Evolutionary conservation across 352 stramenopile genomes (phyloP).

Genomic region (Globisporangium middletonii): DNA sequence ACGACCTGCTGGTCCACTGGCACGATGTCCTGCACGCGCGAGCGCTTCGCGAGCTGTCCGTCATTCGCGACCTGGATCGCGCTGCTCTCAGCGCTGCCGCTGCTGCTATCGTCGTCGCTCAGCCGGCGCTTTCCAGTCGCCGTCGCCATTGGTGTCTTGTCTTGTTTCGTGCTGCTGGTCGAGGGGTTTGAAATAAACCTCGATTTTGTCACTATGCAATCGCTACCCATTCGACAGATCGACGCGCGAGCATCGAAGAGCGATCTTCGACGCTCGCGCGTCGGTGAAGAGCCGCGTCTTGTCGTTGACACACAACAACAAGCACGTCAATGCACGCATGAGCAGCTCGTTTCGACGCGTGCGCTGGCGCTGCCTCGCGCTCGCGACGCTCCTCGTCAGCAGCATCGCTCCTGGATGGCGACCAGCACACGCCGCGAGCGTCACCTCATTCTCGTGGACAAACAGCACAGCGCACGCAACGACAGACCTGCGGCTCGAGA

Average conservation of each 20-base stretch:
- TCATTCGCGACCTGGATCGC: slow-evolving; percentile 19
- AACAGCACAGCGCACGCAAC: slow-evolving; percentile 23
- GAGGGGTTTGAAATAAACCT: too few relatives aligned
- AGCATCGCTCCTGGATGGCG: too few relatives aligned
- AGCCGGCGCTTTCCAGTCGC: slow-evolving; percentile 21
- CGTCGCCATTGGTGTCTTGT: too few relatives aligned
- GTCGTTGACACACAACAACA: neutral
- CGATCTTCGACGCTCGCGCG: too few relatives aligned
- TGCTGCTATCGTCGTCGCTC: slow-evolving; percentile 11
- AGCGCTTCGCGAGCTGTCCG: slow-evolving; percentile 54
- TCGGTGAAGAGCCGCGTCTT: neutral
- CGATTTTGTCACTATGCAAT: too few relatives aligned
- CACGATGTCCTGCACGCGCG: slow-evolving; percentile 66
- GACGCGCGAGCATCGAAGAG: too few relatives aligned
- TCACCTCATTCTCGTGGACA: slow-evolving; percentile 13
- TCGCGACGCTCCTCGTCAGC: slow-evolving; percentile 1
- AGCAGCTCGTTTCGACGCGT: neutral
- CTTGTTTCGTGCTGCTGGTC: too few relatives aligned
- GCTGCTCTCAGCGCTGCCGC: slow-evolving; percentile 4
- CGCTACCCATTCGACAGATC: too few relatives aligned
- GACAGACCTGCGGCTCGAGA: slow-evolving; percentile 13
- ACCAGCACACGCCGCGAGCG: neutral
- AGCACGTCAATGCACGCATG: neutral
- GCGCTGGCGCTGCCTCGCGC: neutral
- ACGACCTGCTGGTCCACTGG: slow-evolving; percentile 58